Evolutionary conservation across 2,329 filamentous ascomycete species (phyloP).

Genomic region (Pestalotiopsis sp.): DNA sequence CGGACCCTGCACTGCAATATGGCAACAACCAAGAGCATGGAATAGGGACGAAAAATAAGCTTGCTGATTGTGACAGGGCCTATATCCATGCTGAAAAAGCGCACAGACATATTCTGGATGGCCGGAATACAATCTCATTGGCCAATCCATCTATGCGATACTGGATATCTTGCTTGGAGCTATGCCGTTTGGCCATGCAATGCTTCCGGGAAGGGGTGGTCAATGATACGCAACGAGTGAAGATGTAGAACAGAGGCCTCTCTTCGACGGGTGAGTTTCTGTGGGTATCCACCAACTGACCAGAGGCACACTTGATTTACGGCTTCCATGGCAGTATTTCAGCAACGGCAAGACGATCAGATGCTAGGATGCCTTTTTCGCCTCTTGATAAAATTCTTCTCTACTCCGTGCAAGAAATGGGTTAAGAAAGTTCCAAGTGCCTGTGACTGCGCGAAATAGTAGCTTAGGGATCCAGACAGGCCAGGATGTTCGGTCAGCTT

Average conservation of each 20-base stretch:
- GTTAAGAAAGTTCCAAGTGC: neutral
- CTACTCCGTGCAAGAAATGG: too few species aligned
- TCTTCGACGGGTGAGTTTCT: too few species aligned
- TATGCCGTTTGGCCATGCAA: neutral
- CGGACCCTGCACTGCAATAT: neutral
- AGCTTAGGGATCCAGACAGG: neutral
- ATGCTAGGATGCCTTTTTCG: too few species aligned
- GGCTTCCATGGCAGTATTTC: too few species aligned
- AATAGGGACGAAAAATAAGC: neutral
- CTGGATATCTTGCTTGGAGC: neutral
- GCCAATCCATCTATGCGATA: neutral
- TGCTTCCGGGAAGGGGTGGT: neutral
- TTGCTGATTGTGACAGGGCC: neutral
- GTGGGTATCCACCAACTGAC: too few species aligned
- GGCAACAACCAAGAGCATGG: neutral
- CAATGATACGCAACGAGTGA: neutral
- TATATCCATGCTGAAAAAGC: neutral
- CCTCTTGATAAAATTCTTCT: too few species aligned
- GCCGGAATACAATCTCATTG: neutral
- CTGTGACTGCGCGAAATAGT: neutral
- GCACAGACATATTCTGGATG: conserved; percentile 3
- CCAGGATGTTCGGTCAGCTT: conserved; percentile 2
- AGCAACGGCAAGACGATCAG: too few species aligned
- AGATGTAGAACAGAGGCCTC: too few species aligned
- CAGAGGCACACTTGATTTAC: too few species aligned